Evolutionary conservation across 495 filamentous ascomycete genomes (phyloP), one percentile per base, ranked within the genome.

Genomic region (Trichoderma gamsii): DNA sequence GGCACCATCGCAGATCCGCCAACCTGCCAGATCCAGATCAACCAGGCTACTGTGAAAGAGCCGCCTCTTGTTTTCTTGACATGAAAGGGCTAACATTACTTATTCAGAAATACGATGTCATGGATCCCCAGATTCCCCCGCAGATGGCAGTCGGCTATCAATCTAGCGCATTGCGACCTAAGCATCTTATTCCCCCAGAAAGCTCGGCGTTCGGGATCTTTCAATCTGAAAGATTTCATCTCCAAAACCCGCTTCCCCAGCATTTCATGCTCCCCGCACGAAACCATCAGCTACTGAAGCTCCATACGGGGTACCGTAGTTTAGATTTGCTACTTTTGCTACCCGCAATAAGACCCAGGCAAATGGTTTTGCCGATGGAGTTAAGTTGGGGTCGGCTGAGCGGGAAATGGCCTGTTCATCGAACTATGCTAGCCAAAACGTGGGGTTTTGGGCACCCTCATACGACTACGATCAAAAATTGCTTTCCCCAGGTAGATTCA

Each of bases 101-200:
- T 52, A 6, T n/a, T 21, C 18, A n/a, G 18, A 52, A n/a, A 23
- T 5, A 52, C 18, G 16, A 13, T n/a, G 15, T 61, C 15, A 11
- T 56, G 18, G 12, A 44, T 1, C 15, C 21, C 11, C 56, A 23
- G 16, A 61, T 61, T 61, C 56, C 56, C 56, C 56, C 56, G 25
- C 56, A 61, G 27, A 61, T 29, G n/a, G 27, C 56, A 29, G 56
- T 61, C n/a, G 18, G 56, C 25, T 61, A 18, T 32, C 56, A 32
- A 61, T 27, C 27, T 61, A 27, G 23, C 23, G 56, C 7, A 16
- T 56, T 21, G 51, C 9, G 23, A 61, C 5, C 56, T 61, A 29
- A 61, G 56, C 56, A 61, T 61, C 56, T 61, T 61, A 29, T 32
- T 61, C 56, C 56, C 56, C 56, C 56, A 61, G 56, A 61, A 38